Base-by-base conservation (phyloP, 805 yeast genomes). In the Hanseniaspora taiwanica region DNA sequence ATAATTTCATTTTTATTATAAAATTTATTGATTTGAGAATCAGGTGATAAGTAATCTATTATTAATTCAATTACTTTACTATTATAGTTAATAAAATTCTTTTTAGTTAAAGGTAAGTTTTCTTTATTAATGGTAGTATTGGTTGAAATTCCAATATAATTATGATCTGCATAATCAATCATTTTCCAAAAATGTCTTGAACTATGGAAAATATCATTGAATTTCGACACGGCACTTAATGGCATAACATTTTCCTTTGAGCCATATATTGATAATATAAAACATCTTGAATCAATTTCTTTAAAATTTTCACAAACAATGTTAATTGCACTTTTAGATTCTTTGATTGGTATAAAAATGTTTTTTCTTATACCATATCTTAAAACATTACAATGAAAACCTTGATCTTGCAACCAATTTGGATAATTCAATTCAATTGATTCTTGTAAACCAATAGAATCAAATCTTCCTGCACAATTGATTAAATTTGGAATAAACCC, bases 81-180 rank as follows among this genome's bases (percentile, higher is more conserved):
- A 48, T 73, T 77, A 58, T 74, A 81, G 53, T 82, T 81, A 35
- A 76, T 73, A 27, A 60, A 60, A 0, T 66, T 65, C 14, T 58
- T 60, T n/a, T 61, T n/a, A n/a, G n/a, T 55, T 27, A 70, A 38
- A 0, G 83, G 81, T 17, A 64, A 46, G 17, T 53, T 42, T 14
- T 21, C 2, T 3, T 10, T 23, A 23, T 53, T 45, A 14, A 73
- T 65, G 52, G 10, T 53, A 67, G 17, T 59, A 36, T 69, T 63
- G 8, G 49, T 60, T 13, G 32, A 27, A 1, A 52, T 46, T 0
- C 91, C 89, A 52, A 70, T 81, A 52, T 70, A 86, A 50, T 81
- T 83, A 58, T 87, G 97, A 54, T 84, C 87, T 0, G 94, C 95
- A 35, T 64, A 65, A 1, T 72, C 71, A 9, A 87, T 62, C 6